Evolutionary conservation across 2,329 filamentous ascomycete genomes (phyloP), one percentile per base, ranked within the genome.

Genomic region (Arthrobotrys musiformis): DNA sequence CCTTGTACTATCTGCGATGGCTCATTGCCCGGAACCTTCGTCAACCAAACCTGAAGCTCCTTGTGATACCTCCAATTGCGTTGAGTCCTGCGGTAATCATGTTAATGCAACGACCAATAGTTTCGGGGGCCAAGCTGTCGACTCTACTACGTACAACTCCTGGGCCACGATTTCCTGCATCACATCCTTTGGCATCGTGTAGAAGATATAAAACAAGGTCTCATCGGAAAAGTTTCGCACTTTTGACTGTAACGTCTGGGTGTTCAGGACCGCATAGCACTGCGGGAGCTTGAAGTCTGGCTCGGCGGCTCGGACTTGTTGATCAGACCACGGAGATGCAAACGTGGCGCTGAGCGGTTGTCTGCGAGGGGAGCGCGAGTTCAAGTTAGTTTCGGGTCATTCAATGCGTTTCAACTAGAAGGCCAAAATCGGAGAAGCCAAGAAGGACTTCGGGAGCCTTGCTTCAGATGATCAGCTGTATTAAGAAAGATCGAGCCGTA

Each of bases 151-250:
- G 79, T 80, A 86, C 81, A 91, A 83, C 81, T 91, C 89, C 70
- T 87, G 85, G 6, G 89, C 89, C 4, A 89, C 89, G 52, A 90
- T 84, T 81, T 91, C 90, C 81, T 91, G 90, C 82, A 89, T 85
- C 68, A 90, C 86, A 80, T 91, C 89, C 73, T 88, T 85, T 13
- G 89, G 89, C 84, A 89, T 88, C 78, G 88, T 89, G 83, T 91
- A 91, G 85, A 91, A 91, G 75, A 91, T 90, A 81, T 89, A 89
- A 81, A 91, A 90, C 3, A 91, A 84, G 0, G 90, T 91, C 81
- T 91, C 90, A 79, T 89, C 86, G 46, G 85, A 87, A 82, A 90
- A 90, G 67, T 86, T 87, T 2, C 85, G 83, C 79, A 90, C 87
- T 73, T 89, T 88, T 56, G 85, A 85, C 67, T 88, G 86, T 19